phyloP scores from a whole-genome alignment of 2,329 filamentous ascomycete species.

The Cercospora sesami region DNA sequence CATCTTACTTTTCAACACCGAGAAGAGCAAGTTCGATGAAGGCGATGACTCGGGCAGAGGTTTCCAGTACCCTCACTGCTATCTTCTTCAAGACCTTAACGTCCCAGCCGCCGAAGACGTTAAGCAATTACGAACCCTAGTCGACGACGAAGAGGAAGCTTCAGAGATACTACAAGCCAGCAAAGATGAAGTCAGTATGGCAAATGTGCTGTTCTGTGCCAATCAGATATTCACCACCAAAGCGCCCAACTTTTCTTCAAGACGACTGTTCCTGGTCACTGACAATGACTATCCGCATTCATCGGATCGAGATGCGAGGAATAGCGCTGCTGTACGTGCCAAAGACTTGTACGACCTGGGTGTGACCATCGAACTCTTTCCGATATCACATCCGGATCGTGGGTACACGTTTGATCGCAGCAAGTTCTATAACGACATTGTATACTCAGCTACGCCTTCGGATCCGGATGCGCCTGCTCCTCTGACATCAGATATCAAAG shows the following conservation, averaged over 20 bases:
- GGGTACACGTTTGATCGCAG: conserved; percentile 70
- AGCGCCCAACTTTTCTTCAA: conserved; percentile 88
- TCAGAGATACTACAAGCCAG: conserved; percentile 69
- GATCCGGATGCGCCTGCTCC: conserved; percentile 67
- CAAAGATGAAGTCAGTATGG: conserved; percentile 71
- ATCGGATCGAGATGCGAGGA: conserved; percentile 69
- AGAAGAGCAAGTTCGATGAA: conserved; percentile 76
- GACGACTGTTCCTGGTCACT: conserved; percentile 92
- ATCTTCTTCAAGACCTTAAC: conserved; percentile 84
- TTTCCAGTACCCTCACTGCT: conserved; percentile 82
- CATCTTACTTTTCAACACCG: conserved; percentile 84
- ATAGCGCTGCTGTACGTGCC: conserved; percentile 78
- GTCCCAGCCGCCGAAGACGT: conserved; percentile 85
- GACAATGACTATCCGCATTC: conserved; percentile 86
- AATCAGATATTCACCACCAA: conserved; percentile 96
- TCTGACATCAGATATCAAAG: conserved; percentile 55
- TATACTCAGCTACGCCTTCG: conserved; percentile 72
- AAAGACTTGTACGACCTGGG: conserved; percentile 95
- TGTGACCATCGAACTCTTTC: conserved; percentile 88
- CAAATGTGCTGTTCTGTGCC: conserved; percentile 87
- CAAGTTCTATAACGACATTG: conserved; percentile 94
- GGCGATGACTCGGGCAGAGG: conserved; percentile 59
- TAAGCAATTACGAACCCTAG: conserved; percentile 71
- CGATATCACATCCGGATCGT: conserved; percentile 68
- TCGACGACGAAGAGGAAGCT: conserved; percentile 75